Base-by-base conservation (phyloP, 2,329 filamentous ascomycete species). In the Fusarium siculi region DNA sequence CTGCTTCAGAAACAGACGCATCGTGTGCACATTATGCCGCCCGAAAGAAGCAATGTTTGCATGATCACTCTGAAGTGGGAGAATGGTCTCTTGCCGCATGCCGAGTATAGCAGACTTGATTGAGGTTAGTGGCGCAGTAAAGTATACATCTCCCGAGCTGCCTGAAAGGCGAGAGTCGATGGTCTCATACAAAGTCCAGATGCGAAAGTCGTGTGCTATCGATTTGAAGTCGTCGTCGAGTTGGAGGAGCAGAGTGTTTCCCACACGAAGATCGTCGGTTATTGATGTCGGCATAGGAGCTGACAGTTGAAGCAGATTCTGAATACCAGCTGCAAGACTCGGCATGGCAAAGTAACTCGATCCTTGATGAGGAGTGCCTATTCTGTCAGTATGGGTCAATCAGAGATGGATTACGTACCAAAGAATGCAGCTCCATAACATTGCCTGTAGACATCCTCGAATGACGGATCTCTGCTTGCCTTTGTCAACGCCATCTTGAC, bases 141-240 rank as follows among this genome's bases (percentile, higher is more conserved):
- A 90, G 73, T 88, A 88, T 6, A 90, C 83, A 60, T 87, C 86
- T 8, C 81, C 76, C 11, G 78, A 76, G 2, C 81, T 76, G 1
- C 85, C 85, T 0, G 87, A 87, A 9, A 91, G 81, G 2, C 85
- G 84, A 2, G 89, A 90, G 76, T 91, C 89, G 12, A 89, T 85
- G 0, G 88, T 91, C 74, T 91, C 90, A 66, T 91, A 89, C 44
- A 91, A 87, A 0, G 89, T 90, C 89, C 89, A 91, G 18, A 91
- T 83, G 11, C 85, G 86, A 56, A 91, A 82, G 63, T 91, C 90
- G 40, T 87, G 86, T 1, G 88, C 85, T 9, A 89, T 84, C 7
- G 87, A 83, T 53, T 85, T 85, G 75, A 91, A 92, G 46, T 85
- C 83, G 7, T 90, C 87, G 23, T 90, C 86, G 52, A 85, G 82